A percentile compares a stretch with the other conserved stretches of the same genome.
Conservation (phyloP, 2,329 filamentous ascomycete species). For the Lachnellula suecica region DNA sequence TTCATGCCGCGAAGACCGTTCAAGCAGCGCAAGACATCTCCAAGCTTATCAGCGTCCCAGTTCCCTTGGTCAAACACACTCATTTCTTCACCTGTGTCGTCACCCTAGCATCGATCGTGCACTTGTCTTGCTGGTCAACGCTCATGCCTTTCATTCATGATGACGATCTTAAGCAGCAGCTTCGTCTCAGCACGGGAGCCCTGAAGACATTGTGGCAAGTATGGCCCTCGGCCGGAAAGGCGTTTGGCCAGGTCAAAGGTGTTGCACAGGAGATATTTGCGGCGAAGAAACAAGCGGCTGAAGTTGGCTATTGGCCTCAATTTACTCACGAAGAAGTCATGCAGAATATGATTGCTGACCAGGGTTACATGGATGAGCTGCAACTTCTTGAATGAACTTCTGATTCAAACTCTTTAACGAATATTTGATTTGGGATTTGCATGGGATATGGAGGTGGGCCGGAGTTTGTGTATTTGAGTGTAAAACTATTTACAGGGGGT, state of each 20-base stretch:
- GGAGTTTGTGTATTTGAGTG: not conserved
- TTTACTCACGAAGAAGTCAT: constrained; percentile 32
- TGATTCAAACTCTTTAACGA: not conserved
- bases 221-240: constrained; percentile 49
- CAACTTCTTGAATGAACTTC: constrained; percentile 21
- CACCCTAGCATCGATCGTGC: constrained; percentile 74
- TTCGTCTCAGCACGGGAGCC: constrained; percentile 64
- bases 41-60: constrained; percentile 69
- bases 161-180: constrained; percentile 68
- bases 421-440: too few species aligned
- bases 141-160: constrained; percentile 59
- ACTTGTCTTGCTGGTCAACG: constrained; percentile 74
- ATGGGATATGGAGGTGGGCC: too few species aligned
- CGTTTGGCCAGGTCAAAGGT: constrained; percentile 69
- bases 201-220: constrained; percentile 19
- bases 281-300: constrained; percentile 29
- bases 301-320: constrained; percentile 28
- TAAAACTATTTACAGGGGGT: not conserved
- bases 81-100: constrained; percentile 82
- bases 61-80: constrained; percentile 69
- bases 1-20: constrained; percentile 76
- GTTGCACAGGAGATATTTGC: constrained; percentile 70
- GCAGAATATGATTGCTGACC: constrained; percentile 31
- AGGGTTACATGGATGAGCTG: constrained; percentile 31
- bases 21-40: constrained; percentile 76